Percentiles rank a stretch among this genome's conserved stretches.
phyloP scores from a whole-genome alignment of 2,329 filamentous ascomycete species.

The Fusarium sp. region DNA sequence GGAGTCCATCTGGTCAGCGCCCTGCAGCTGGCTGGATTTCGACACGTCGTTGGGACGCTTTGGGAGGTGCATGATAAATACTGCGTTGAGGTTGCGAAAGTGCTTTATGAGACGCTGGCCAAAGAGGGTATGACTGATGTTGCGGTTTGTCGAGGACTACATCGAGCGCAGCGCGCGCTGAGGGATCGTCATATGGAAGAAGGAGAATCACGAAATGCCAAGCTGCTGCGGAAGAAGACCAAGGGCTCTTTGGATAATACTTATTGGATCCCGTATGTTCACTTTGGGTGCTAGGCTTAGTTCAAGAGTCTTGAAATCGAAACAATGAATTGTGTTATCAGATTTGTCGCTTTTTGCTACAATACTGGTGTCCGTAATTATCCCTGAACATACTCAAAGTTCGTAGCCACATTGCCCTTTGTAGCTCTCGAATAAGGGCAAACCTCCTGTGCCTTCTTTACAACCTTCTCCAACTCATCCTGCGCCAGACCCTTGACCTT shows the following conservation, averaged over 20 bases:
- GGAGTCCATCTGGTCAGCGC: too few relatives aligned
- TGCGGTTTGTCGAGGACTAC: not conserved
- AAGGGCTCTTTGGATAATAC: not conserved
- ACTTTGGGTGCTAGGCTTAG: not conserved
- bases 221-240: not conserved
- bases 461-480: conserved; percentile 4
- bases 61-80: too few relatives aligned
- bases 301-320: rapidly evolving
- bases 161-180: not conserved
- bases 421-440: conserved; percentile 21
- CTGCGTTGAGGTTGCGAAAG: too few relatives aligned
- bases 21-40: too few relatives aligned
- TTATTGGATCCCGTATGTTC: not conserved
- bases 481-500: conserved; percentile 13
- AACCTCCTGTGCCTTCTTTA: conserved; percentile 3
- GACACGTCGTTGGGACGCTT: too few relatives aligned
- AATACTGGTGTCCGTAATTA: rapidly evolving
- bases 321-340: not conserved
- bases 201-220: not conserved
- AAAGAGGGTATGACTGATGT: too few relatives aligned
- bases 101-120: too few relatives aligned
- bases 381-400: conserved; percentile 10
- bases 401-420: conserved; percentile 3
- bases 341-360: not conserved
- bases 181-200: not conserved